These are phyloP conservation scores for Ganoderma meredithae DNA, from an alignment of 1,284 basidiomycete genomes.

Conservation along the genomic window DNA sequence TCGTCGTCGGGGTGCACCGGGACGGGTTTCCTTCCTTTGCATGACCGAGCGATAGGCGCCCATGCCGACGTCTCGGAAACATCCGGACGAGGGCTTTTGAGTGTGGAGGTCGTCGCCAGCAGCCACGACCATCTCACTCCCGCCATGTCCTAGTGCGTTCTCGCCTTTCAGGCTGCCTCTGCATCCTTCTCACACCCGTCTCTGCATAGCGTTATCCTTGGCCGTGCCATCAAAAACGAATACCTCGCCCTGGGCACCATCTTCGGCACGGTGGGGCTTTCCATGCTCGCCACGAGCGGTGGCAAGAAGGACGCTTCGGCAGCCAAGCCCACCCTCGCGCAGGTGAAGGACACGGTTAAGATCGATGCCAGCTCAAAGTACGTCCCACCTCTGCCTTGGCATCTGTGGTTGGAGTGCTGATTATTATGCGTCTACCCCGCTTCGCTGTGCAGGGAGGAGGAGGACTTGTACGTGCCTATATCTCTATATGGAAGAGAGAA, in stretches of 20 bases:
- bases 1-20: background rate
- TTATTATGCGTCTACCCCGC: slow-evolving; percentile 6
- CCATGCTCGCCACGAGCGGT: slow-evolving; percentile 57
- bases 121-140: slow-evolving; percentile 31
- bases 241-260: slow-evolving; percentile 77
- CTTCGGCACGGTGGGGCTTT: slow-evolving; percentile 56
- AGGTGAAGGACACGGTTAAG: slow-evolving; percentile 67
- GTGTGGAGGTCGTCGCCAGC: slow-evolving; percentile 27
- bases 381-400: slow-evolving; percentile 40
- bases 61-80: slow-evolving; percentile 14
- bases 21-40: background rate
- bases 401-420: slow-evolving; percentile 10
- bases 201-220: slow-evolving; percentile 66
- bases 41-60: background rate
- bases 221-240: slow-evolving; percentile 79
- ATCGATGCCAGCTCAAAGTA: slow-evolving; percentile 72
- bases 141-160: slow-evolving; percentile 53
- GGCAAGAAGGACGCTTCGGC: slow-evolving; percentile 54
- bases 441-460: slow-evolving; percentile 61
- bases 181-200: background rate
- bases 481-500: slow-evolving; percentile 26
- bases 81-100: slow-evolving; percentile 28
- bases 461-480: slow-evolving; percentile 67
- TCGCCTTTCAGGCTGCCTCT: background rate
- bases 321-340: slow-evolving; percentile 52